Conservation (phyloP, 1,284 basidiomycete species). For the Hemileia vastatrix region DNA sequence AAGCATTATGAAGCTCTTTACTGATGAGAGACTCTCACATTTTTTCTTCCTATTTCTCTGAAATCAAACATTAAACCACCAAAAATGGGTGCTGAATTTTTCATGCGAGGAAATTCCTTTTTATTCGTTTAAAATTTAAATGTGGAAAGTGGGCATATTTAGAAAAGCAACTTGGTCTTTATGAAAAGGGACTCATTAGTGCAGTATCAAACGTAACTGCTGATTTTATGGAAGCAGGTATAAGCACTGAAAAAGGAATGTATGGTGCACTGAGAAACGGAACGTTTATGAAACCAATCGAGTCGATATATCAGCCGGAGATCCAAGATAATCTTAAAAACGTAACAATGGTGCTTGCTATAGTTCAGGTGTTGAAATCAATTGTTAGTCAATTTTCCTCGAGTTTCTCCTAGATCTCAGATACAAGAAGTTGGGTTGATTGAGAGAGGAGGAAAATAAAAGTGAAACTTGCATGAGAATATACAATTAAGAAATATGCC, state of each 20-base stretch:
- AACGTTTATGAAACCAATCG: constrained; percentile 10
- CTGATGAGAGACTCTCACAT: too few relatives aligned
- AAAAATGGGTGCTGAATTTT: too few relatives aligned
- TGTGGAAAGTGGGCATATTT: constrained; percentile 20
- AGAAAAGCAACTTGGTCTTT: constrained; percentile 15
- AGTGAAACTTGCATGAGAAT: too few relatives aligned
- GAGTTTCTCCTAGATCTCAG: too few relatives aligned
- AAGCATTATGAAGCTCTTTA: too few relatives aligned
- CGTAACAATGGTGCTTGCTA: constrained; percentile 13
- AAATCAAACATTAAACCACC: too few relatives aligned
- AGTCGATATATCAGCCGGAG: constrained; percentile 13
- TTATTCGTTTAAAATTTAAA: too few relatives aligned
- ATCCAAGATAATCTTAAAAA: constrained; percentile 23
- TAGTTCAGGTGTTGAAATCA: constrained; percentile 13
- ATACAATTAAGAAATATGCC: too few relatives aligned
- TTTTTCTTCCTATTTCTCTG: too few relatives aligned
- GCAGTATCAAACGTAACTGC: constrained; percentile 9
- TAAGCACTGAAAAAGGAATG: constrained; percentile 22
- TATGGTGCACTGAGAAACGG: constrained; percentile 22
- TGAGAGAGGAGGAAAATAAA: too few relatives aligned
- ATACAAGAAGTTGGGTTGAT: too few relatives aligned
- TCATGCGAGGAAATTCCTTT: too few relatives aligned
- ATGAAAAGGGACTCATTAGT: constrained; percentile 17
- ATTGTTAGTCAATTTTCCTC: constrained; percentile 2
- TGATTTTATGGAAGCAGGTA: constrained; percentile 3